Percentiles rank a stretch among this genome's conserved stretches.
phyloP scores from a whole-genome alignment of 768 basidiomycete genomes.

The Lanmaoa pseudosensibilis region DNA sequence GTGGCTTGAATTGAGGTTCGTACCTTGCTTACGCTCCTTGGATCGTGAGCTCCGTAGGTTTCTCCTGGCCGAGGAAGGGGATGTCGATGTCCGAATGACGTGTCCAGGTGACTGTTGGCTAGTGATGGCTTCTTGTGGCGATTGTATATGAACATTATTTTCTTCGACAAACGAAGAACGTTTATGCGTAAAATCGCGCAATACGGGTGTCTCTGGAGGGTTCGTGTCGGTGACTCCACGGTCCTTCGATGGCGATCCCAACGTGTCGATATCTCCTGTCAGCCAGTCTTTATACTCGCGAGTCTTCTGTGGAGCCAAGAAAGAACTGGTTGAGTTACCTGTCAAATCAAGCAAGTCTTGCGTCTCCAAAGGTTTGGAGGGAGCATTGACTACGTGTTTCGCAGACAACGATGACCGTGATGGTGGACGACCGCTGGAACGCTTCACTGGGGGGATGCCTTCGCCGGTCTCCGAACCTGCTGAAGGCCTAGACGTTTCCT shows the following conservation, averaged over 20 bases:
- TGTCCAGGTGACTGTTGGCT: constrained; percentile 16
- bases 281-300: constrained; percentile 64
- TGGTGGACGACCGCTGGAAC: constrained; percentile 17
- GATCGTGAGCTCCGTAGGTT: constrained; percentile 31
- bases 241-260: constrained; percentile 19
- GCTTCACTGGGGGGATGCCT: constrained; percentile 16
- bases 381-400: constrained; percentile 48
- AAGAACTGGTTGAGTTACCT: constrained; percentile 6
- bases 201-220: constrained; percentile 42
- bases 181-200: constrained; percentile 73
- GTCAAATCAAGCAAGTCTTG: constrained; percentile 21
- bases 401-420: constrained; percentile 48
- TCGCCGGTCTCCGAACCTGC: constrained; percentile 18
- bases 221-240: constrained; percentile 14
- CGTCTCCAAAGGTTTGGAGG: constrained; percentile 40
- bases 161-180: constrained; percentile 66
- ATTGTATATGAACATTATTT: constrained; percentile 31
- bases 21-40: constrained; percentile 34
- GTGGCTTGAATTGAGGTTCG: constrained; percentile 7
- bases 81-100: constrained; percentile 1
- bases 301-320: constrained; percentile 18
- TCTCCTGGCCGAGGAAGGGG: constrained; percentile 25
- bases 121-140: constrained; percentile 36
- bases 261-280: constrained; percentile 62
- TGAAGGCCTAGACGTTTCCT: constrained; percentile 8